phyloP scores from a whole-genome alignment of 805 yeast species.

The Sungouiozyma ichnusensis region DNA sequence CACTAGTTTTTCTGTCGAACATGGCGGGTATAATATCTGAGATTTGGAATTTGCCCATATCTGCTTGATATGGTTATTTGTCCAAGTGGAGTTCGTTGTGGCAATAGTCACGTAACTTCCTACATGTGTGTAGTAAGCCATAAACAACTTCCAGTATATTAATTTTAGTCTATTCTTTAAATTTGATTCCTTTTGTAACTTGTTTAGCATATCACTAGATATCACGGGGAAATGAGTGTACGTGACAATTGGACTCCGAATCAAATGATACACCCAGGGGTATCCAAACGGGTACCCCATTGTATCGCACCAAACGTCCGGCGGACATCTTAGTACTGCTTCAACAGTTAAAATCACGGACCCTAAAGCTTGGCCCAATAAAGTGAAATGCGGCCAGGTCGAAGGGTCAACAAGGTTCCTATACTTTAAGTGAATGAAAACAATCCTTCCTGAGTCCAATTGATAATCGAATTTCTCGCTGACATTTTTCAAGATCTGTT shows the following conservation, averaged over 20 bases:
- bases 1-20: constrained; percentile 54
- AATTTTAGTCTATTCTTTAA: constrained; percentile 33
- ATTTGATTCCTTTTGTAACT: constrained; percentile 25
- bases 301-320: constrained; percentile 91
- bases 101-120: constrained; percentile 61
- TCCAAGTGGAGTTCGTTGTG: constrained; percentile 87
- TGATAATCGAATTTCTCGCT: constrained; percentile 45
- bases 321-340: constrained; percentile 57
- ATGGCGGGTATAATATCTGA: constrained; percentile 75
- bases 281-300: constrained; percentile 89
- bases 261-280: constrained; percentile 43
- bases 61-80: constrained; percentile 55
- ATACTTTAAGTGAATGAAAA: constrained; percentile 47
- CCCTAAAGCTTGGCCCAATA: constrained; percentile 82
- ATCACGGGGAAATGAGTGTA: constrained; percentile 94
- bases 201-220: constrained; percentile 75
- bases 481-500: constrained; percentile 42
- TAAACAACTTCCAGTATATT: constrained; percentile 62
- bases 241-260: constrained; percentile 67
- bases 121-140: constrained; percentile 50
- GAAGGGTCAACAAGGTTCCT: constrained; percentile 55
- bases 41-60: constrained; percentile 48
- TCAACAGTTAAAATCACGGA: constrained; percentile 57
- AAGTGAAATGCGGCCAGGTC: constrained; percentile 70
- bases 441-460: constrained; percentile 42